Conservation (phyloP, 2,329 filamentous ascomycete genomes). For the Dactylellina sp. region DNA sequence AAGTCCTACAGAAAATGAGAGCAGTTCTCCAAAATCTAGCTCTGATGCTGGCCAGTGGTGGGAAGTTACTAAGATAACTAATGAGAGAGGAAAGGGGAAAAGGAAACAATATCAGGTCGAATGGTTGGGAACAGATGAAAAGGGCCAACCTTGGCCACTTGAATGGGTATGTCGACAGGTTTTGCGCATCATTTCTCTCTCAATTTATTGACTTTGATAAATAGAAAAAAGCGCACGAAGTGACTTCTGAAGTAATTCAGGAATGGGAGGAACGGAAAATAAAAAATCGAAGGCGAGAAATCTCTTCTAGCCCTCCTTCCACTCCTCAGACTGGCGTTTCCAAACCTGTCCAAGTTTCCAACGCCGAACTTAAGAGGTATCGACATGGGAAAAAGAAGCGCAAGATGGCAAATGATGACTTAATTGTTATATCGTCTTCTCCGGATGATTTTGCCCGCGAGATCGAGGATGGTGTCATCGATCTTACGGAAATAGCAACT, state of each 20-base stretch:
- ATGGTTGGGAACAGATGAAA: slow-evolving; percentile 36
- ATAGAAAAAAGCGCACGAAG: slow-evolving; percentile 41
- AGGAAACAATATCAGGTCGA: slow-evolving; percentile 36
- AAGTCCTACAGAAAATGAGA: slow-evolving; percentile 8
- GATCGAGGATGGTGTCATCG: neutral
- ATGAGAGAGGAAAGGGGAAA: slow-evolving; percentile 20
- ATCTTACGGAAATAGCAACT: neutral
- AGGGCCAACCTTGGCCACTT: slow-evolving; percentile 41
- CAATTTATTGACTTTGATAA: neutral
- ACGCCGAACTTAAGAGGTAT: slow-evolving; percentile 16
- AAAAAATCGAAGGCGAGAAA: slow-evolving; percentile 21
- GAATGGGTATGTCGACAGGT: slow-evolving; percentile 39
- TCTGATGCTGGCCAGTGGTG: slow-evolving; percentile 32
- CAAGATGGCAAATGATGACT: slow-evolving; percentile 7
- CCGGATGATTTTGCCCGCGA: slow-evolving; percentile 5
- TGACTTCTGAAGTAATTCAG: slow-evolving; percentile 17
- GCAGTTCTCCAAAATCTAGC: slow-evolving; percentile 14
- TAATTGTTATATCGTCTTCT: slow-evolving; percentile 38
- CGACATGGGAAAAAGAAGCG: slow-evolving; percentile 10
- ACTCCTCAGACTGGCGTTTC: neutral
- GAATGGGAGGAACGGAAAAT: slow-evolving; percentile 28
- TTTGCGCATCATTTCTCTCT: neutral
- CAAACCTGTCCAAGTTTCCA: slow-evolving; percentile 5
- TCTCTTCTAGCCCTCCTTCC: slow-evolving; percentile 25
- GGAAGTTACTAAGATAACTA: slow-evolving; percentile 23